Percentiles rank a stretch among this genome's conserved stretches.
phyloP scores from a whole-genome alignment of 78 protist species.

The Creolimax fragrantissima region DNA sequence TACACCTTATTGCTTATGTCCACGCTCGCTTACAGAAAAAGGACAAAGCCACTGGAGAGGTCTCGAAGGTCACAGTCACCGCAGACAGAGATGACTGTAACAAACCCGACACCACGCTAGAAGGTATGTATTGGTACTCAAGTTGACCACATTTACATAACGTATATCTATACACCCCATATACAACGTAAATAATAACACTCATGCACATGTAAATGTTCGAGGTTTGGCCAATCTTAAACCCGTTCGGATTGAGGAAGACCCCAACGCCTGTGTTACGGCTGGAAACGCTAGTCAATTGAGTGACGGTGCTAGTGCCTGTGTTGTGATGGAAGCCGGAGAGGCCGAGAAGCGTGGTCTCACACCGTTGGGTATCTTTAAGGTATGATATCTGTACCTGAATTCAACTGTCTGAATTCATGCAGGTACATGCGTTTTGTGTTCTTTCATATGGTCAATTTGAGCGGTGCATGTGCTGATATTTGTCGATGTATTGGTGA shows the following conservation, averaged over 20 bases:
- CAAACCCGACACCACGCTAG: slow-evolving; percentile 27
- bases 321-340: neutral
- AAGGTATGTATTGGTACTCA: neutral
- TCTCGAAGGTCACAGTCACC: slow-evolving; percentile 36
- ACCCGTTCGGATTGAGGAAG: neutral
- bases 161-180: no score
- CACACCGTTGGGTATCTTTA: neutral
- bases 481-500: no score
- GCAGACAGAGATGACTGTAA: slow-evolving; percentile 45
- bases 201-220: neutral
- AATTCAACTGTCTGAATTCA: neutral
- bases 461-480: no score
- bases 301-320: neutral
- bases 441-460: neutral
- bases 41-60: slow-evolving; percentile 57
- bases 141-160: no score
- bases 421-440: neutral
- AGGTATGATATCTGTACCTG: neutral
- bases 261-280: neutral
- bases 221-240: neutral
- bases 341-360: neutral
- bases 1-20: neutral
- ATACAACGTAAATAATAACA: no score
- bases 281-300: neutral
- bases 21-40: no score